A percentile compares a stretch with the other conserved stretches of the same genome.
These are phyloP conservation scores for Choiromyces venosus DNA, from an alignment of 495 filamentous ascomycete species.

Conservation along the genomic window DNA sequence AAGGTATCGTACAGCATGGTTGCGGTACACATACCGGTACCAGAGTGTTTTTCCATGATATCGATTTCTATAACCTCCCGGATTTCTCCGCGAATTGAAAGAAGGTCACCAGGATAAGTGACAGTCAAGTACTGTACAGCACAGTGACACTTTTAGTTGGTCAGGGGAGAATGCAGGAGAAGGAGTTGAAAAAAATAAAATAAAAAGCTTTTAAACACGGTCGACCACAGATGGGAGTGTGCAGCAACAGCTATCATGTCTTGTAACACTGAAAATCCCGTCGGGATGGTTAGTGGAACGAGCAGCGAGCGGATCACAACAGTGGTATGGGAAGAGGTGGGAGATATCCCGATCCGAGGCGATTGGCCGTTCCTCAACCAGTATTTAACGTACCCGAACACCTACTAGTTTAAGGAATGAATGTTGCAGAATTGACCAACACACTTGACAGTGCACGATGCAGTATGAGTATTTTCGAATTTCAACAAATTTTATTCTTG, in stretches of 20 bases:
- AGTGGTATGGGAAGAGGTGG: neutral
- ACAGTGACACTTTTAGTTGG: neutral
- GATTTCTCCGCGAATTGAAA: neutral
- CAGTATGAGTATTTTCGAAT: neutral
- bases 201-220: slow-evolving; percentile 15
- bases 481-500: neutral
- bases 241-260: slow-evolving; percentile 14
- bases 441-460: neutral
- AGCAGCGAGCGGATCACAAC: slow-evolving; percentile 29
- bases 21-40: neutral
- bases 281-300: slow-evolving; percentile 34
- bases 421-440: neutral
- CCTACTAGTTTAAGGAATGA: neutral
- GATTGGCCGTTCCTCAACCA: slow-evolving; percentile 11
- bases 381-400: neutral
- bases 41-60: neutral
- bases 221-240: slow-evolving; percentile 7
- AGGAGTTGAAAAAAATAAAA: slow-evolving; percentile 28
- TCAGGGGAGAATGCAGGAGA: slow-evolving; percentile 6
- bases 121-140: neutral
- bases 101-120: neutral
- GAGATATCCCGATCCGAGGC: neutral
- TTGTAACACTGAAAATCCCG: slow-evolving; percentile 33
- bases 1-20: neutral
- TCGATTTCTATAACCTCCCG: neutral